A percentile compares a stretch with the other conserved stretches of the same genome.
These are phyloP conservation scores for Nigrospora oryzae DNA, from an alignment of 2,329 filamentous ascomycete species.

Conservation along the genomic window DNA sequence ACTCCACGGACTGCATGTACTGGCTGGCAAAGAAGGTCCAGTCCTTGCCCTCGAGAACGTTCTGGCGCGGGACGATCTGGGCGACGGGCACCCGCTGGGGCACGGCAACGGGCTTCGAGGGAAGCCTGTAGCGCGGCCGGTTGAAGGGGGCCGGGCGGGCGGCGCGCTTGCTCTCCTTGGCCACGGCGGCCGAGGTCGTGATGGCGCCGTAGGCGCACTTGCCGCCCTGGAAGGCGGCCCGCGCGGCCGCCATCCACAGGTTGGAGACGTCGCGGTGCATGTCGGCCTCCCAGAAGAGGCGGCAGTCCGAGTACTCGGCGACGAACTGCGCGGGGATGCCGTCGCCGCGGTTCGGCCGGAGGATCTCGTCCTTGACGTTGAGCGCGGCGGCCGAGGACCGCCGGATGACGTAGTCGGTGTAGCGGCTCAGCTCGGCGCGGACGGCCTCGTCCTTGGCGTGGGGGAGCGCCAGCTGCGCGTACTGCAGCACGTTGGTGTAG, in stretches of 20 bases:
- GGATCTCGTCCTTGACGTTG: slow-evolving; percentile 31
- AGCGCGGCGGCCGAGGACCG: slow-evolving; percentile 23
- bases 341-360: slow-evolving; percentile 24
- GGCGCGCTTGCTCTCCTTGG: slow-evolving; percentile 5
- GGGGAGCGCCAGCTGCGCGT: slow-evolving; percentile 13
- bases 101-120: slow-evolving; percentile 2
- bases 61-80: slow-evolving; percentile 3
- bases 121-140: slow-evolving; percentile 10
- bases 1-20: slow-evolving; percentile 5
- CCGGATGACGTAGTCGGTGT: slow-evolving; percentile 20
- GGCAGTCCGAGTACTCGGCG: slow-evolving; percentile 38
- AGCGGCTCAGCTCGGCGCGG: slow-evolving; percentile 19
- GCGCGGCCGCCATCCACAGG: slow-evolving; percentile 35
- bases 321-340: slow-evolving; percentile 38
- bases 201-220: slow-evolving; percentile 29
- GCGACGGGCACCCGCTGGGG: slow-evolving; percentile 1
- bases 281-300: slow-evolving; percentile 40
- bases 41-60: slow-evolving; percentile 7
- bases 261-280: slow-evolving; percentile 37
- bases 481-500: slow-evolving; percentile 19
- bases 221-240: slow-evolving; percentile 29
- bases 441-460: slow-evolving; percentile 18
- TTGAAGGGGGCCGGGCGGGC: slow-evolving; percentile 9
- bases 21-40: slow-evolving; percentile 12
- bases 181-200: slow-evolving; percentile 3